phyloP scores from a whole-genome alignment of 228 moss, liverwort and hornwort genomes.

The Sphagnum magellanicum region DNA sequence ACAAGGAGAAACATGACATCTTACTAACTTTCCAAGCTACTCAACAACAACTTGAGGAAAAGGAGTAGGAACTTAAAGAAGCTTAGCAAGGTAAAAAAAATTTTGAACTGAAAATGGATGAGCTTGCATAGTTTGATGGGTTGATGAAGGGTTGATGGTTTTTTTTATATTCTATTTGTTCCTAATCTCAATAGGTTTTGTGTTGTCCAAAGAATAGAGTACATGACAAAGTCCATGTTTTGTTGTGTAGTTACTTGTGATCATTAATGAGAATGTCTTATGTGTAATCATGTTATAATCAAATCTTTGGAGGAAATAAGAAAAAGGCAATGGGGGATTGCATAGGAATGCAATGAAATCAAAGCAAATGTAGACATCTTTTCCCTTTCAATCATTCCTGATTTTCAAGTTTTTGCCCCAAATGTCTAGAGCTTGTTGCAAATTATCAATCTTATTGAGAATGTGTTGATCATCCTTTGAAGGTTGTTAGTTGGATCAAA shows the following conservation, averaged over 20 bases:
- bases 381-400: background rate
- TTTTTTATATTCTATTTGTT: too few relatives aligned
- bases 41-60: slow-evolving; percentile 23
- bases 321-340: slow-evolving; percentile 15
- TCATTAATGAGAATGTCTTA: too few relatives aligned
- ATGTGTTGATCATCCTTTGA: too few relatives aligned
- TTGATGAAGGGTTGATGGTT: too few relatives aligned
- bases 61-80: slow-evolving; percentile 51
- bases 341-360: slow-evolving; percentile 24
- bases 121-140: slow-evolving; percentile 16
- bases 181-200: too few relatives aligned
- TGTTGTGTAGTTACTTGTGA: too few relatives aligned
- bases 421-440: too few relatives aligned
- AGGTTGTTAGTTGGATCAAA: too few relatives aligned
- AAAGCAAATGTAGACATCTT: slow-evolving; percentile 17
- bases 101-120: slow-evolving; percentile 39
- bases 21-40: slow-evolving; percentile 12
- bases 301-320: slow-evolving; percentile 28
- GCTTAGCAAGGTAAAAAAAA: slow-evolving; percentile 36
- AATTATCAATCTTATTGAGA: too few relatives aligned
- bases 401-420: too few relatives aligned
- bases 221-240: too few relatives aligned
- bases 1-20: slow-evolving; percentile 43
- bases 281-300: background rate
- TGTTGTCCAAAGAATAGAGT: too few relatives aligned